phyloP scores from a whole-genome alignment of 2,329 filamentous ascomycete species.

The Aphanoascus verrucosus region DNA sequence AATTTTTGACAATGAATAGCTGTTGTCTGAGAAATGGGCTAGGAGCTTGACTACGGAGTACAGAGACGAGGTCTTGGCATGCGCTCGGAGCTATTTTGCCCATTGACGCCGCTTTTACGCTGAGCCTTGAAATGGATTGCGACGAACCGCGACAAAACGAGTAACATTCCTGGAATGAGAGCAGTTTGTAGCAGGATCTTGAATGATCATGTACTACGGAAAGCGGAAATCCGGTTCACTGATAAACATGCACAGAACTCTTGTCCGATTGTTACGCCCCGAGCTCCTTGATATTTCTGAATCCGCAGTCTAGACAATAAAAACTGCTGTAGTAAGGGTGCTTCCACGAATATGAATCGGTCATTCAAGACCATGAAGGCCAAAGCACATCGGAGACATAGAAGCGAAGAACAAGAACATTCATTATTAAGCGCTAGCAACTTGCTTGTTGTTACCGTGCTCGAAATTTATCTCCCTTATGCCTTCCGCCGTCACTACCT shows the following conservation, averaged over 20 bases:
- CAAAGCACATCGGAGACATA: conserved; percentile 13
- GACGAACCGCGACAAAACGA: not conserved
- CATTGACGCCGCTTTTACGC: not conserved
- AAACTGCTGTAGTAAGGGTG: not conserved
- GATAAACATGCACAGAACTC: not conserved
- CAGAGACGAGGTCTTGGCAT: not conserved
- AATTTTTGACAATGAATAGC: not conserved
- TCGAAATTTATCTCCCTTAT: conserved; percentile 76
- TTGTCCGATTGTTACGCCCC: not conserved
- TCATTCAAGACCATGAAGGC: conserved; percentile 19
- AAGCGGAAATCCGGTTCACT: too few species aligned
- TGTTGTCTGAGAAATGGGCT: not conserved
- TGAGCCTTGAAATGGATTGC: not conserved
- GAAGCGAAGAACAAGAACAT: conserved; percentile 20
- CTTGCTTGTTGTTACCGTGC: conserved; percentile 52
- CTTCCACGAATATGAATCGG: not conserved
- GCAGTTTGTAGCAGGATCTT: too few species aligned
- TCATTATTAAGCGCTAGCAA: conserved; percentile 35
- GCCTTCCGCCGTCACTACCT: conserved; percentile 90
- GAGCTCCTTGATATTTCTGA: not conserved
- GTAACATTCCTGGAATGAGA: too few species aligned
- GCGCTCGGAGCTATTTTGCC: not conserved
- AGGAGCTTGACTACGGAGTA: not conserved
- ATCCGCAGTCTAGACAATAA: not conserved
- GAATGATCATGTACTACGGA: too few species aligned